Evolutionary conservation across 2,329 filamentous ascomycete genomes (phyloP).

Genomic region (Ophiostoma triangulosporum): DNA sequence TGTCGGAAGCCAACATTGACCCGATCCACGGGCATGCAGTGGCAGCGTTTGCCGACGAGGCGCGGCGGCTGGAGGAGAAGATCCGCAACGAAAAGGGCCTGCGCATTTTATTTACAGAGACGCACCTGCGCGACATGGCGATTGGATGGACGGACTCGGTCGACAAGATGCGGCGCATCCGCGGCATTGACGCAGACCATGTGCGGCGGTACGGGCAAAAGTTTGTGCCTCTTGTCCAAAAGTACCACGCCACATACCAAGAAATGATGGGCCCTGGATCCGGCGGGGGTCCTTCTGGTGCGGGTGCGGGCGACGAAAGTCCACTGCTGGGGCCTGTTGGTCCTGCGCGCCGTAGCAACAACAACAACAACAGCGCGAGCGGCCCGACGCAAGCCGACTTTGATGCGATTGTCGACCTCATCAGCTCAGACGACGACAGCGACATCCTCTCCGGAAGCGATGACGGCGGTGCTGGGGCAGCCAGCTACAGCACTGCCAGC

Average conservation of each 20-base stretch:
- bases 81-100: slow-evolving; percentile 47
- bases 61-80: slow-evolving; percentile 44
- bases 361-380: neutral
- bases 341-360: neutral
- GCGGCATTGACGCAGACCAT: slow-evolving; percentile 47
- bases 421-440: slow-evolving; percentile 22
- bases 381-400: slow-evolving; percentile 12
- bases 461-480: neutral
- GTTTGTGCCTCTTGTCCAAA: slow-evolving; percentile 45
- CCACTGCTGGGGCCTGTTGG: slow-evolving; percentile 3
- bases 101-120: slow-evolving; percentile 53
- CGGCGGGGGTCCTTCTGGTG: slow-evolving; percentile 4
- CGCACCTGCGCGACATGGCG: slow-evolving; percentile 59
- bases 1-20: slow-evolving; percentile 26
- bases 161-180: slow-evolving; percentile 49
- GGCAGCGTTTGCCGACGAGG: slow-evolving; percentile 50
- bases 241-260: slow-evolving; percentile 32
- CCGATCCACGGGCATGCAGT: slow-evolving; percentile 47
- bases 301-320: slow-evolving; percentile 5
- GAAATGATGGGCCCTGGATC: slow-evolving; percentile 32
- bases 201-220: slow-evolving; percentile 46
- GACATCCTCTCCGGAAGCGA: neutral
- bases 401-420: slow-evolving; percentile 40
- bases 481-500: neutral
- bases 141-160: slow-evolving; percentile 50